Evolutionary conservation across 768 basidiomycete genomes (phyloP).

Genomic region (Lactifluus rugatus): DNA sequence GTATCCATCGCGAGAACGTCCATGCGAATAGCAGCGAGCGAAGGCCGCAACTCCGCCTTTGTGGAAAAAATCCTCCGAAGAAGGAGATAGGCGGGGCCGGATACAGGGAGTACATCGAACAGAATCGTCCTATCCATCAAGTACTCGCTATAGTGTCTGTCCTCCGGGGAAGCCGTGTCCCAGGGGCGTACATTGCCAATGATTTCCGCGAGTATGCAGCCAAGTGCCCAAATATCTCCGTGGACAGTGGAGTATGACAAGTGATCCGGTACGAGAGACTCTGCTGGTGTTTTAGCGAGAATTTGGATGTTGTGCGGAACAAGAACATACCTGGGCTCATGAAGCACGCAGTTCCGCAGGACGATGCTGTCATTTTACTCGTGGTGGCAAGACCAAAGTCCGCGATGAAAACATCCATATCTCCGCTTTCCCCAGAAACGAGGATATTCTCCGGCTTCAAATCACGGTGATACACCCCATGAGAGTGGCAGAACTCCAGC

Average conservation of each 20-base stretch:
- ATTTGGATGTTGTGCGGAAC: rapidly evolving
- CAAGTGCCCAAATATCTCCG: slow-evolving; percentile 12
- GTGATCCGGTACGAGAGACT: not conserved
- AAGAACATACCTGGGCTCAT: slow-evolving; percentile 13
- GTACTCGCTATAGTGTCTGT: not conserved
- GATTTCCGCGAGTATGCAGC: slow-evolving; percentile 12
- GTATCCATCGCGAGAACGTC: slow-evolving; percentile 46
- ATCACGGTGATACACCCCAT: slow-evolving; percentile 12
- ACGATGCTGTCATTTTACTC: not conserved
- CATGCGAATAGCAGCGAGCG: slow-evolving; percentile 47
- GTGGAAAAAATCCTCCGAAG: slow-evolving; percentile 50
- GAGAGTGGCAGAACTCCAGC: slow-evolving; percentile 6
- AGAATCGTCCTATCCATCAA: not conserved
- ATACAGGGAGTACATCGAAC: slow-evolving; percentile 18
- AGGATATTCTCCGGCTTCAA: slow-evolving; percentile 9
- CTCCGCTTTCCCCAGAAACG: not conserved
- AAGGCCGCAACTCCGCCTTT: slow-evolving; percentile 50
- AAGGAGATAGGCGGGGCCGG: slow-evolving; percentile 34
- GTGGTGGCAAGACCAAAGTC: slow-evolving; percentile 16
- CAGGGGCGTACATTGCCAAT: slow-evolving; percentile 2
- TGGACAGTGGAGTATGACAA: not conserved
- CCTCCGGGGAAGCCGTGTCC: not conserved
- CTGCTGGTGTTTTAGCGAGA: not conserved
- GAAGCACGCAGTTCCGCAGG: slow-evolving; percentile 8
- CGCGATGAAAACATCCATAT: slow-evolving; percentile 3